A percentile compares a stretch with the other conserved stretches of the same genome.
Evolutionary conservation across 75 land plant genomes (phyloP).

Genomic region (Adiantum capillusveneris): DNA sequence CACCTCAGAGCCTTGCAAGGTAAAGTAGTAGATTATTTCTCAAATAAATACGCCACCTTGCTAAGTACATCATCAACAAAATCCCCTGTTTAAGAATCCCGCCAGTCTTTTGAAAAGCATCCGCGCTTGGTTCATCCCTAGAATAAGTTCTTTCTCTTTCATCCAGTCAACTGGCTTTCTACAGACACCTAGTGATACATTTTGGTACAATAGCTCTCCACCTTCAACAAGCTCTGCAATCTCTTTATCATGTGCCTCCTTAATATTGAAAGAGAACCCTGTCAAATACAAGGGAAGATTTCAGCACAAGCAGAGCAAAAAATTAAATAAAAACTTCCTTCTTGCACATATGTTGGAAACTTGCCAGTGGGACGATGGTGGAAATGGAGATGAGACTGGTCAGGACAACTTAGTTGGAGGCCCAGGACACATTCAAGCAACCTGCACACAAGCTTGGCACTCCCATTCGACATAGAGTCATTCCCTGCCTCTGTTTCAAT

Average conservation of each 20-base stretch:
- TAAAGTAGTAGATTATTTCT: no score
- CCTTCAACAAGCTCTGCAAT: not conserved
- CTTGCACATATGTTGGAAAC: not conserved
- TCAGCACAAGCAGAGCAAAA: not conserved
- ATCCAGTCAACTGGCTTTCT: slow-evolving; percentile 1
- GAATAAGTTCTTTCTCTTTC: not conserved
- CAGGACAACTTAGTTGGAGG: not conserved
- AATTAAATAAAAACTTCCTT: not conserved
- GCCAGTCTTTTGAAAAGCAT: not conserved
- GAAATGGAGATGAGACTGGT: not conserved
- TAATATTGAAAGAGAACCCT: slow-evolving; percentile 3
- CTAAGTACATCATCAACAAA: no score
- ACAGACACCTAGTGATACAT: not conserved
- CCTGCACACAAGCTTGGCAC: not conserved
- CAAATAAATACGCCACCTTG: no score
- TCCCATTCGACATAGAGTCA: not conserved
- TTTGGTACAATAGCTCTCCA: not conserved
- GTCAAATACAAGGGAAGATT: not conserved
- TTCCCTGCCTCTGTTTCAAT: not conserved
- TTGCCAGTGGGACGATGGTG: not conserved
- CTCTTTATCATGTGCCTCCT: not conserved
- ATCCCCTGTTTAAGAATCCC: not conserved
- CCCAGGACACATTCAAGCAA: not conserved
- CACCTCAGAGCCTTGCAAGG: no score
- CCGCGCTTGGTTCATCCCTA: not conserved